Evolutionary conservation across 2,329 filamentous ascomycete genomes (phyloP).

Genomic region (Penicillium crustosum): DNA sequence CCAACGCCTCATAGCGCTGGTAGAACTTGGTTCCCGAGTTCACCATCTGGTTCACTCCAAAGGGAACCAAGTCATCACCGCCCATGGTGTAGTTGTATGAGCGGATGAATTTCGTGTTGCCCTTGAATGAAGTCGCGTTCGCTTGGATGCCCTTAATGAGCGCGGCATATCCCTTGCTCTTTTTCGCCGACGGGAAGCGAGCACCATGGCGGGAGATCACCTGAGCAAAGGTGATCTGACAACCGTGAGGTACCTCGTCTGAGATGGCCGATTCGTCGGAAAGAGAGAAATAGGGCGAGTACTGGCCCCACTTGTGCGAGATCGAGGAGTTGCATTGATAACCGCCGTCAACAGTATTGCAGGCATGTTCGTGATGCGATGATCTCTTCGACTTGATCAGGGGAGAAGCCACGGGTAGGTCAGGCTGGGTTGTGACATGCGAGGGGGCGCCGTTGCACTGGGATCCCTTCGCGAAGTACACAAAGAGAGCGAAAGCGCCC

Average conservation of each 20-base stretch:
- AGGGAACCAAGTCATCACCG: constrained; percentile 65
- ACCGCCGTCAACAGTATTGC: constrained; percentile 56
- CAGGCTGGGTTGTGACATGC: constrained; percentile 3
- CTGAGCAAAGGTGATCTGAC: constrained; percentile 75
- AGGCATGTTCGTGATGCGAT: constrained; percentile 28
- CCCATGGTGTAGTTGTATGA: constrained; percentile 71
- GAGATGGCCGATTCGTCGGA: constrained; percentile 60
- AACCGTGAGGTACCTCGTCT: constrained; percentile 61
- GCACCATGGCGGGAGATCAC: constrained; percentile 82
- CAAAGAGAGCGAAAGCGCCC: constrained; percentile 2
- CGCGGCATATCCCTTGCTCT: constrained; percentile 62
- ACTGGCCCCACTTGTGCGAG: constrained; percentile 78
- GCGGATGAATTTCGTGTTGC: constrained; percentile 67
- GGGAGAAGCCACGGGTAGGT: not conserved
- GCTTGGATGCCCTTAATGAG: constrained; percentile 68
- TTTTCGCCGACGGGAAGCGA: constrained; percentile 71
- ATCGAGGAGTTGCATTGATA: constrained; percentile 64
- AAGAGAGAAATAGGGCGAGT: constrained; percentile 79
- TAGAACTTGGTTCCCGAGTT: constrained; percentile 77
- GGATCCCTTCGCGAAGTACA: constrained; percentile 3
- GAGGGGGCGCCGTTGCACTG: constrained; percentile 12
- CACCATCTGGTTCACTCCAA: constrained; percentile 68
- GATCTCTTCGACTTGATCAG: not conserved
- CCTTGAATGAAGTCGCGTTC: constrained; percentile 55
- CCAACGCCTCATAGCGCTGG: constrained; percentile 66